Evolutionary conservation across 2,329 filamentous ascomycete species (phyloP).

Genomic region (Pseudogymnoascus sp.): DNA sequence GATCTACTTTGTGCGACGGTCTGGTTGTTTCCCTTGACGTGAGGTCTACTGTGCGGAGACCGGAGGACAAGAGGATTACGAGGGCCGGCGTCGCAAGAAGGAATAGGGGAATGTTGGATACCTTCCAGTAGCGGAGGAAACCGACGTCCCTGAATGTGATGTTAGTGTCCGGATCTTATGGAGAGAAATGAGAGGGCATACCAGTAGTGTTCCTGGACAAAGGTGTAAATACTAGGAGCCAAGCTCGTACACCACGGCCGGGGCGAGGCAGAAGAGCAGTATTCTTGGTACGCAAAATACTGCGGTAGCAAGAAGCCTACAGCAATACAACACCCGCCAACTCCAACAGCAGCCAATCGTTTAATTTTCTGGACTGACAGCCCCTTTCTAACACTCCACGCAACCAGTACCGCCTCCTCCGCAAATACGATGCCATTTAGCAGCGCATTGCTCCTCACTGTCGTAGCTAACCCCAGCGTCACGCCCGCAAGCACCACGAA

Average conservation of each 20-base stretch:
- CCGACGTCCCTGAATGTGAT: slow-evolving; percentile 63
- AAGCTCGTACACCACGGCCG: slow-evolving; percentile 66
- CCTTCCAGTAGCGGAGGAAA: slow-evolving; percentile 82
- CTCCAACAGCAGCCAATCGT: slow-evolving; percentile 48
- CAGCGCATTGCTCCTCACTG: slow-evolving; percentile 78
- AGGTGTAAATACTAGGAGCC: slow-evolving; percentile 84
- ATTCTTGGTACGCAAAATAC: slow-evolving; percentile 62
- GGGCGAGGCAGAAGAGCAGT: slow-evolving; percentile 43
- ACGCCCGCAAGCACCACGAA: slow-evolving; percentile 55
- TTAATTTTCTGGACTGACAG: slow-evolving; percentile 37
- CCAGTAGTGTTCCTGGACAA: slow-evolving; percentile 88
- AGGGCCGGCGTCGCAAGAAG: slow-evolving; percentile 73
- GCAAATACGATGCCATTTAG: slow-evolving; percentile 68
- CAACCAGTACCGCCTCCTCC: slow-evolving; percentile 47
- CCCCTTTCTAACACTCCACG: slow-evolving; percentile 35
- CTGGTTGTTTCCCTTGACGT: slow-evolving; percentile 12
- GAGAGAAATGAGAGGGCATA: slow-evolving; percentile 36
- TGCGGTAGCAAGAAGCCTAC: slow-evolving; percentile 66
- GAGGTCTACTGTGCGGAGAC: slow-evolving; percentile 37
- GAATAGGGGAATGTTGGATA: slow-evolving; percentile 81
- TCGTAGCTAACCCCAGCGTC: slow-evolving; percentile 62
- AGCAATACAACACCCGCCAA: slow-evolving; percentile 61
- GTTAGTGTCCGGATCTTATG: not conserved
- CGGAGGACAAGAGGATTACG: slow-evolving; percentile 56
- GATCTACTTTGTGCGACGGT: slow-evolving; percentile 12